A percentile compares a stretch with the other conserved stretches of the same genome.
These are phyloP conservation scores for Alternaria metachromatica DNA, from an alignment of 2,329 filamentous ascomycete species.

Conservation along the genomic window DNA sequence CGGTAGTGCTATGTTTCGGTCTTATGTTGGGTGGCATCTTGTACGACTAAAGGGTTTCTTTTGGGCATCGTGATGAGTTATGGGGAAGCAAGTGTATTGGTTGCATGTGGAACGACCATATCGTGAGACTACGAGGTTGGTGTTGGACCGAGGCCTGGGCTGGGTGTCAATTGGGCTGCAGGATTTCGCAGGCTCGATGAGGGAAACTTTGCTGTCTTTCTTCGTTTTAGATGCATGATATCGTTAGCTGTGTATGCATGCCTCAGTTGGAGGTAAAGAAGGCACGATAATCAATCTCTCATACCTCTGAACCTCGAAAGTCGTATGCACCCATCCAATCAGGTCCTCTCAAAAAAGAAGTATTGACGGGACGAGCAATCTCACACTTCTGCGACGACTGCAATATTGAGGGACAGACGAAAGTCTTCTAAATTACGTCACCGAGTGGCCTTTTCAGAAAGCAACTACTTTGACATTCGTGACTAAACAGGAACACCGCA, in stretches of 20 bases:
- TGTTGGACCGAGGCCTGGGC: conserved; percentile 3
- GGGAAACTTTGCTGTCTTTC: conserved; percentile 5
- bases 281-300: background rate
- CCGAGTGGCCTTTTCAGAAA: too few species aligned
- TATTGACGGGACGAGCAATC: background rate
- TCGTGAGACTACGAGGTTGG: conserved; percentile 2
- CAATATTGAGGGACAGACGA: background rate
- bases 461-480: background rate
- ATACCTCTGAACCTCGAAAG: fast-evolving
- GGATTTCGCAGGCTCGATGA: conserved; percentile 10
- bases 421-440: background rate
- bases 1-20: conserved; percentile 15
- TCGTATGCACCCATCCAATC: background rate
- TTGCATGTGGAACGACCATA: background rate
- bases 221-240: conserved; percentile 2
- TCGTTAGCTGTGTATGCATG: conserved; percentile 4
- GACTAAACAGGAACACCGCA: background rate
- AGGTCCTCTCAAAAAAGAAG: background rate
- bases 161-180: conserved; percentile 14
- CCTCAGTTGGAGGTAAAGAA: background rate
- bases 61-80: background rate
- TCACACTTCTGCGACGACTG: background rate
- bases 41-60: conserved; percentile 25
- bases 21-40: conserved; percentile 15
- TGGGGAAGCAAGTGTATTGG: background rate